Evolutionary conservation across 2,329 filamentous ascomycete species (phyloP), one percentile per base, ranked within the genome.

Genomic region (Colletotrichum falcatum): DNA sequence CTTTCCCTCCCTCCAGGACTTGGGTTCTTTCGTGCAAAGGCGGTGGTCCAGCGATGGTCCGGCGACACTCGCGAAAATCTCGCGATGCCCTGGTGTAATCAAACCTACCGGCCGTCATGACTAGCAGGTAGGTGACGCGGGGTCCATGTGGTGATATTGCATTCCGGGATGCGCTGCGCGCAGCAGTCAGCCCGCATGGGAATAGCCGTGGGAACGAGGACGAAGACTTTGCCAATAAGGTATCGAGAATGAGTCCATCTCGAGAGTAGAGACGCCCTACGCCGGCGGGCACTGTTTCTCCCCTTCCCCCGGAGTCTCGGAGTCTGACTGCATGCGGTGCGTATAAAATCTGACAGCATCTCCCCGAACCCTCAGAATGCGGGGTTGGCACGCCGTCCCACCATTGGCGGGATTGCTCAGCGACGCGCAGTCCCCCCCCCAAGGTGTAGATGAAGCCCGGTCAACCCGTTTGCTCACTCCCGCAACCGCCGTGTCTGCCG

Each of bases 241-340:
- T 8, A 23, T 12, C 18, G 18, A 30, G 6, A 1, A n/a, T 35
- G 61, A 26, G 14, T n/a, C n/a, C 23, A 14, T 30, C 42, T 28
- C 49, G 23, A 28, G n/a, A n/a, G n/a, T n/a, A 33, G 23, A 33
- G 37, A 11, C 39, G 9, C 18, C n/a, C 7, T 30, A 23, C 28
- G 20, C 3, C 58, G 37, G 49, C 51, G 23, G 44, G 5, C 12
- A 39, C 8, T 37, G 61, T 42, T 35, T 26, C 46, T 12, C 16
- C 37, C 26, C 44, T 46, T 7, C 39, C 42, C 53, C 44, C 53
- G 16, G 23, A 44, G 33, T 42, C 61, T 61, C 44, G 18, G 23
- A n/a, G 49, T 61, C 63, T 65, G 64, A 61, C 64, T 62, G 63
- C 63, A 66, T 66, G 37, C 58, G 44, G 51, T 62, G 67, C 42